Conservation (phyloP, 768 basidiomycete genomes). For the Boletus rubroflammeus region DNA sequence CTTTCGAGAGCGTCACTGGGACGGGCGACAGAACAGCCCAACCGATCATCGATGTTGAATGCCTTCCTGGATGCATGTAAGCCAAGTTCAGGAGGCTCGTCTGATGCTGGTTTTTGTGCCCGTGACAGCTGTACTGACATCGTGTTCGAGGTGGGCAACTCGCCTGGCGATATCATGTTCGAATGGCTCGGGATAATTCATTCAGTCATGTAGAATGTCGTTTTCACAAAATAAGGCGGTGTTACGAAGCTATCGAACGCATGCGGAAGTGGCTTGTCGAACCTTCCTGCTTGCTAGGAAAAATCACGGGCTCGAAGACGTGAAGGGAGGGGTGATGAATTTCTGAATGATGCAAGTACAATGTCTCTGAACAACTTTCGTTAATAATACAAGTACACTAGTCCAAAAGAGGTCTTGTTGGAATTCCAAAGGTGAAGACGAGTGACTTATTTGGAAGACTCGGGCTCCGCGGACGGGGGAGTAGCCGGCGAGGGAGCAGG, state of each 20-base stretch:
- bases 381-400: constrained; percentile 10
- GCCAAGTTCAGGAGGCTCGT: background rate
- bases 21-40: constrained; percentile 1
- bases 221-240: constrained; percentile 1
- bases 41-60: background rate
- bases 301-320: too few species aligned
- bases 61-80: background rate
- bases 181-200: too few species aligned
- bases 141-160: constrained; percentile 10
- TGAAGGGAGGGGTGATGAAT: background rate
- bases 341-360: background rate
- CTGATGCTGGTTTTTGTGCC: background rate
- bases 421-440: background rate
- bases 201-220: constrained; percentile 2
- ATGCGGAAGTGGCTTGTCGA: constrained; percentile 1
- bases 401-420: background rate
- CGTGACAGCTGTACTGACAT: background rate
- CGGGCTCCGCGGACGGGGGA: constrained; percentile 7
- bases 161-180: background rate
- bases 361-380: constrained; percentile 1
- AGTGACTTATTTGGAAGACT: constrained; percentile 7
- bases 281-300: background rate
- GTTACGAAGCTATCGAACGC: background rate
- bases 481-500: constrained; percentile 6
- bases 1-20: constrained; percentile 5